Conservation (phyloP, 2,329 filamentous ascomycete genomes). For the Colletotrichum destructivum region DNA sequence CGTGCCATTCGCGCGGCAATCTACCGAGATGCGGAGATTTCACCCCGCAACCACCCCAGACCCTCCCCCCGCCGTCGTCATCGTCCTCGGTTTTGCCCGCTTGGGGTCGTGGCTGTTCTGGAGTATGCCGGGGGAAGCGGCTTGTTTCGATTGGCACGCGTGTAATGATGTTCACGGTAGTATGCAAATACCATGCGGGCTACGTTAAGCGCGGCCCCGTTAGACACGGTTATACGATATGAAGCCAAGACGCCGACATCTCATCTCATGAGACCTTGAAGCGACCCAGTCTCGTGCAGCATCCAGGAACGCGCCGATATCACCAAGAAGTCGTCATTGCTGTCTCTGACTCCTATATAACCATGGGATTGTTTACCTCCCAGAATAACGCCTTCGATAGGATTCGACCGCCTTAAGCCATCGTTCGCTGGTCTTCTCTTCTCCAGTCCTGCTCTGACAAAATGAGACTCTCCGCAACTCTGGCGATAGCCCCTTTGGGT, state of each 20-base stretch:
- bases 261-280: neutral
- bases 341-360: constrained; percentile 6
- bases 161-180: constrained; percentile 8
- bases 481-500: constrained; percentile 5
- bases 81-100: constrained; percentile 14
- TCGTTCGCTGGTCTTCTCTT: neutral
- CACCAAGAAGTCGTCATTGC: neutral
- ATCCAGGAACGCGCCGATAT: neutral
- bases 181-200: constrained; percentile 10
- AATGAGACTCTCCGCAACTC: constrained; percentile 23
- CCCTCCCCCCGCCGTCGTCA: constrained; percentile 16
- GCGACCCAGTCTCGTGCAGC: neutral
- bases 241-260: constrained; percentile 10
- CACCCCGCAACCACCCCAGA: neutral
- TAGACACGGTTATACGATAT: neutral
- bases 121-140: constrained; percentile 4
- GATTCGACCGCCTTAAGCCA: neutral
- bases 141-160: constrained; percentile 26
- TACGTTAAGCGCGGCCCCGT: constrained; percentile 2
- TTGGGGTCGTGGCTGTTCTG: constrained; percentile 14
- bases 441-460: neutral
- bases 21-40: constrained; percentile 31
- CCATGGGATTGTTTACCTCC: neutral
- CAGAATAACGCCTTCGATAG: neutral
- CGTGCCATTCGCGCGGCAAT: constrained; percentile 32